Conservation (phyloP, 805 yeast species). For the Phaffomyces antillensis region DNA sequence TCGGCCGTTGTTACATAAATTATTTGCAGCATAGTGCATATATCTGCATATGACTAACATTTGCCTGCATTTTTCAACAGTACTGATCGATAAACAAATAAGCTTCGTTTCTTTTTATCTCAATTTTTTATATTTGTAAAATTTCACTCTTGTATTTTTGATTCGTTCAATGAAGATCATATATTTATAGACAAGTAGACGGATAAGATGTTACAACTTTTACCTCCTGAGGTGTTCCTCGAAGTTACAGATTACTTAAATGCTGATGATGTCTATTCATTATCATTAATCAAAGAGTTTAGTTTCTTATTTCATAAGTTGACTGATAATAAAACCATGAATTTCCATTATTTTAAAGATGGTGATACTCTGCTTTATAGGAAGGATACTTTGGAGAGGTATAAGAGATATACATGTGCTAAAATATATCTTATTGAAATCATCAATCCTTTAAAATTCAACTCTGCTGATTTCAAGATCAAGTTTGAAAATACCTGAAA, state of each 20-base stretch:
- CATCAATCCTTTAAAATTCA: background rate
- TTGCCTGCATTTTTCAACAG: too few species aligned
- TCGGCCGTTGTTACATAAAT: too few species aligned
- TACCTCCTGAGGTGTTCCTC: slow-evolving; percentile 1
- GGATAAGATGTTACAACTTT: background rate
- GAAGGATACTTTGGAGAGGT: background rate
- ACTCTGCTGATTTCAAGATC: background rate
- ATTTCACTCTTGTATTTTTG: too few species aligned
- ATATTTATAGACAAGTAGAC: too few species aligned
- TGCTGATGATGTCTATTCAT: background rate
- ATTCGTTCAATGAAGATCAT: too few species aligned
- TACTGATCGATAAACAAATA: too few species aligned
- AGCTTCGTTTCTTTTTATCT: background rate
- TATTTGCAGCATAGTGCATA: too few species aligned
- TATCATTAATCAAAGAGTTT: background rate
- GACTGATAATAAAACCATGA: background rate
- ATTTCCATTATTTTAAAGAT: background rate
- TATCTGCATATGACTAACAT: too few species aligned
- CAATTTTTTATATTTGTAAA: too few species aligned
- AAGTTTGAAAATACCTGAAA: slow-evolving; percentile 2
- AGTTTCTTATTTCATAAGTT: slow-evolving; percentile 1
- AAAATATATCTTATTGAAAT: slow-evolving; percentile 5
- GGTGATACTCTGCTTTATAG: background rate
- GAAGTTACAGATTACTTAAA: background rate
- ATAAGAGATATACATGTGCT: background rate